phyloP scores from a whole-genome alignment of 257 asterid species.

The Mentha longifolia region DNA sequence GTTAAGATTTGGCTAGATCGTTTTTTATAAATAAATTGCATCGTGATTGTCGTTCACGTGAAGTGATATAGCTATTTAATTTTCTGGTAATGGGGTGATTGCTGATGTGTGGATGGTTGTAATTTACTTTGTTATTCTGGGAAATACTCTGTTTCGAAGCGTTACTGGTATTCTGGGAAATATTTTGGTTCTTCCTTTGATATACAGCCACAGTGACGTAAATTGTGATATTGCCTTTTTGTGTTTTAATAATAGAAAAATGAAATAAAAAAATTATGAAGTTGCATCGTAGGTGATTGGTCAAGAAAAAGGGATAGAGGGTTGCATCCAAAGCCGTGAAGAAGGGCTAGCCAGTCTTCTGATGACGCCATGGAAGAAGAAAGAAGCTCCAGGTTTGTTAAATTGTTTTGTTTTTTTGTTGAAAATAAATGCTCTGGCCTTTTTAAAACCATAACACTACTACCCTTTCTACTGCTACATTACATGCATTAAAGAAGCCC shows the following conservation, averaged over 20 bases:
- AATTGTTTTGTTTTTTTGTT: constrained; percentile 18
- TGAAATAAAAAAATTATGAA: too few relatives aligned
- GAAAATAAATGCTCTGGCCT: background rate
- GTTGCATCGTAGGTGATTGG: too few relatives aligned
- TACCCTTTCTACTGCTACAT: background rate
- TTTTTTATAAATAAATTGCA: background rate
- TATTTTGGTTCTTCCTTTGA: background rate
- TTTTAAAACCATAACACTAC: background rate
- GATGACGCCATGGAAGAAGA: constrained; percentile 11
- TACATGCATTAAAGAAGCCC: background rate
- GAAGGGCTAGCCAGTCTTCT: background rate
- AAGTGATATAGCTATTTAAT: background rate
- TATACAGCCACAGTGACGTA: constrained; percentile 1
- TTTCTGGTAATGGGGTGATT: background rate
- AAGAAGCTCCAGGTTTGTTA: constrained; percentile 17
- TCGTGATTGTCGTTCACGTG: background rate
- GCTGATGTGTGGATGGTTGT: background rate
- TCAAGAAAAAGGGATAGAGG: too few relatives aligned
- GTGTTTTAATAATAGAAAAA: too few relatives aligned
- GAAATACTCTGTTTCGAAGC: background rate
- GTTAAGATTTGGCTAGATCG: background rate
- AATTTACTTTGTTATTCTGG: background rate
- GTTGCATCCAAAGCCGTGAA: background rate
- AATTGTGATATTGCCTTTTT: background rate
- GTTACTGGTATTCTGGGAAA: background rate